Evolutionary conservation across 495 filamentous ascomycete species (phyloP).

Genomic region (Aspergillus hancockii): DNA sequence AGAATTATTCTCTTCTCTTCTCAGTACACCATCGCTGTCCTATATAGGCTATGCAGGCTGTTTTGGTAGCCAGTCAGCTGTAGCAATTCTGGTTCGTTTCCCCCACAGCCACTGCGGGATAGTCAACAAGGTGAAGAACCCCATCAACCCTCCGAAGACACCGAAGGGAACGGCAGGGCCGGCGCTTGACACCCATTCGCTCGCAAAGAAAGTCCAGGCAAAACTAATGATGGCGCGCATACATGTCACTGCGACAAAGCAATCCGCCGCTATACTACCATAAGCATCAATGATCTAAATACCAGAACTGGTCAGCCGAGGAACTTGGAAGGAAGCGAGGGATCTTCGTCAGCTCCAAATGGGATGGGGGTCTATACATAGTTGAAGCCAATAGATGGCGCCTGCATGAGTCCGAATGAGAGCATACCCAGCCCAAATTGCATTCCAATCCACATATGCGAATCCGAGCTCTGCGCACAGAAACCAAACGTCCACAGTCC

Average conservation of each 20-base stretch:
- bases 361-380: slow-evolving; percentile 5
- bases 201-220: slow-evolving; percentile 22
- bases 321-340: background rate
- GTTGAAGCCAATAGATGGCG: slow-evolving; percentile 16
- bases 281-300: slow-evolving; percentile 20
- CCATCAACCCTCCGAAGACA: slow-evolving; percentile 21
- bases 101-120: slow-evolving; percentile 20
- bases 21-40: no score
- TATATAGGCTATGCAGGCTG: background rate
- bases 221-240: slow-evolving; percentile 24
- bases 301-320: slow-evolving; percentile 1
- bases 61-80: slow-evolving; percentile 17
- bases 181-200: slow-evolving; percentile 18
- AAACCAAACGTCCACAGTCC: slow-evolving; percentile 22
- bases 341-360: background rate
- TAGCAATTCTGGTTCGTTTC: slow-evolving; percentile 24
- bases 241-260: slow-evolving; percentile 22
- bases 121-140: slow-evolving; percentile 15
- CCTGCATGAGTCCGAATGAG: slow-evolving; percentile 18
- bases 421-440: slow-evolving; percentile 18
- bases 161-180: slow-evolving; percentile 22
- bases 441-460: slow-evolving; percentile 19
- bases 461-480: slow-evolving; percentile 10
- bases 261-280: slow-evolving; percentile 14
- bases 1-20: no score